phyloP scores from a whole-genome alignment of 2,329 filamentous ascomycete species.

The Xylaria sp. region DNA sequence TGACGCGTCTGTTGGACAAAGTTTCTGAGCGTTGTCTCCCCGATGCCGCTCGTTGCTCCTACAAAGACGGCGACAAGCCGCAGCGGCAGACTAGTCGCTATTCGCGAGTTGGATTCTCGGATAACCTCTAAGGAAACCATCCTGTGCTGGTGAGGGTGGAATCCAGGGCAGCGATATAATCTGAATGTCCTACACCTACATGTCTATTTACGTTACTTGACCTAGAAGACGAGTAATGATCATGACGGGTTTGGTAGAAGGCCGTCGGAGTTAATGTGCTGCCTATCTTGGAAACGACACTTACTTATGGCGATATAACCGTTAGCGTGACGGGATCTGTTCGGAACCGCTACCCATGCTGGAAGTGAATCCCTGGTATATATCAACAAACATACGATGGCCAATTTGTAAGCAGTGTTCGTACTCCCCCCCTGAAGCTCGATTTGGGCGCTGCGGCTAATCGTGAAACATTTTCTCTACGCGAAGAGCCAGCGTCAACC shows the following conservation, averaged over 20 bases:
- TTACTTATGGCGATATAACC: not conserved
- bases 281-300: not conserved
- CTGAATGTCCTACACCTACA: not conserved
- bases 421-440: no score
- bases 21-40: constrained; percentile 59
- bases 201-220: not conserved
- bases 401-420: no score
- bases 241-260: not conserved
- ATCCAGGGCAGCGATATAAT: no score
- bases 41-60: constrained; percentile 67
- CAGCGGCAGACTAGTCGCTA: constrained; percentile 43
- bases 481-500: no score
- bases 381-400: no score
- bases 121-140: constrained; percentile 43
- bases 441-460: no score
- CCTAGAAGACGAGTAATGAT: not conserved
- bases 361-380: no score
- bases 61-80: constrained; percentile 61
- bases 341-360: not conserved
- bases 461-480: no score
- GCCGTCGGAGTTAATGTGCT: not conserved
- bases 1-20: constrained; percentile 48
- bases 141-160: not conserved
- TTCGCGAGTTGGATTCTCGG: constrained; percentile 53
- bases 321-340: not conserved